These are phyloP conservation scores for Pseudogymnoascus sp. DNA, from an alignment of 2,329 filamentous ascomycete species.

Conservation along the genomic window DNA sequence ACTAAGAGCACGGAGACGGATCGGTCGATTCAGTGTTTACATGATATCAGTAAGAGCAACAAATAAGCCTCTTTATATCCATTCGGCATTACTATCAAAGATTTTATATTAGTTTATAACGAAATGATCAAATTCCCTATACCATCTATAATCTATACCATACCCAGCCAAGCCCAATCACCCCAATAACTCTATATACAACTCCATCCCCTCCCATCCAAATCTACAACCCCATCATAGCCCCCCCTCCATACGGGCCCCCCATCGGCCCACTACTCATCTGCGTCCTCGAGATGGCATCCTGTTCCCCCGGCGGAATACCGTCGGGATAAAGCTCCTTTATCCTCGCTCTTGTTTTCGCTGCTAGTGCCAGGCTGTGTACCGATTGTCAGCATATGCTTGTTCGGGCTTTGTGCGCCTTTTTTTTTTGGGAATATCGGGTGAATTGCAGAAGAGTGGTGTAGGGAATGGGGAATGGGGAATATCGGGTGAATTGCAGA, in stretches of 20 bases:
- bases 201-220: not conserved
- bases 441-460: no score
- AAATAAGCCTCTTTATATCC: not conserved
- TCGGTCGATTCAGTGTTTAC: no score
- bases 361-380: not conserved
- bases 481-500: no score
- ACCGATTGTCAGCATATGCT: no score
- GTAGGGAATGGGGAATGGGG: no score
- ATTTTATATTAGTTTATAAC: not conserved
- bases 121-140: not conserved
- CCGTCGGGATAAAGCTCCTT: not conserved
- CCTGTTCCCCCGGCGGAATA: not conserved
- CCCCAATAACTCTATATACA: not conserved
- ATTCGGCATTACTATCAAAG: not conserved
- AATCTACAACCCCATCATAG: not conserved
- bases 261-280: not conserved
- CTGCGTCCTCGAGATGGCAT: not conserved
- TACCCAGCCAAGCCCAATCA: not conserved
- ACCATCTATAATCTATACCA: not conserved
- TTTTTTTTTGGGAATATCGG: no score
- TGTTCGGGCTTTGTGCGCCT: no score
- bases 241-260: not conserved
- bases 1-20: not conserved
- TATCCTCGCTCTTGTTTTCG: not conserved
- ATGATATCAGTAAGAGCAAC: not conserved